Base-by-base conservation (phyloP, 306 rosid genomes). In the Gastrolobium villosum region DNA sequence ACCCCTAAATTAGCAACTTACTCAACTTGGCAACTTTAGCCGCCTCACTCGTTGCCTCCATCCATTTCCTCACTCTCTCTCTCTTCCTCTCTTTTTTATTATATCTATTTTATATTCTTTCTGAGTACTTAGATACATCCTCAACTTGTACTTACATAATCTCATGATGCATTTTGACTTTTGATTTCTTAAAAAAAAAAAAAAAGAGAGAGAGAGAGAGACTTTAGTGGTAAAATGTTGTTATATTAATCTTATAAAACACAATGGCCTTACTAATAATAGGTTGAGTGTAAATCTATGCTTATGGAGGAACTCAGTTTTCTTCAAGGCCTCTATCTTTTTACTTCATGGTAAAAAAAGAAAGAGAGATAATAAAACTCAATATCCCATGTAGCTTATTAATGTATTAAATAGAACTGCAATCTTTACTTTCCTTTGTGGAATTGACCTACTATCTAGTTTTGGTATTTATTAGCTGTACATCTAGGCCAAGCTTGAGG, bases 241-340 rank as follows among this genome's bases (percentile, higher is more conserved):
- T 62, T 32, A 14, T 6, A 64, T 53, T 45, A 4, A 55, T 64
- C 49, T 37, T 32, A 31, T 15, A 63, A 13, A 43, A 70, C 50
- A 35, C 13, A 70, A 53, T 45, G 64, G 35, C 43, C 53, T 62
- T 83, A 62, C 73, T 65, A 40, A 72, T 57, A 62, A 65, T 57
- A 52, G 59, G 76, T 73, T 68, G 84, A 77, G 75, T 77, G 64
- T 81, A 78, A 72, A 81, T 35, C 74, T 72, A 36, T 20, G 40
- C 44, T 30, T 37, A 2, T n/a, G 66, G 70, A 64, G 63, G 14
- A 63, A 76, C 32, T 59, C 9, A 62, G 60, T 52, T 82, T 52
- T 82, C 68, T 70, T 76, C 74, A 62, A 76, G 31, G 62, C 73
- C 63, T 49, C 82, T 39, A 66, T 39, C 63, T 54, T 57, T 61